Percentiles rank a stretch among this genome's conserved stretches.
phyloP scores from a whole-genome alignment of 1,139 yeast species.

The Magnusiomyces sp. region DNA sequence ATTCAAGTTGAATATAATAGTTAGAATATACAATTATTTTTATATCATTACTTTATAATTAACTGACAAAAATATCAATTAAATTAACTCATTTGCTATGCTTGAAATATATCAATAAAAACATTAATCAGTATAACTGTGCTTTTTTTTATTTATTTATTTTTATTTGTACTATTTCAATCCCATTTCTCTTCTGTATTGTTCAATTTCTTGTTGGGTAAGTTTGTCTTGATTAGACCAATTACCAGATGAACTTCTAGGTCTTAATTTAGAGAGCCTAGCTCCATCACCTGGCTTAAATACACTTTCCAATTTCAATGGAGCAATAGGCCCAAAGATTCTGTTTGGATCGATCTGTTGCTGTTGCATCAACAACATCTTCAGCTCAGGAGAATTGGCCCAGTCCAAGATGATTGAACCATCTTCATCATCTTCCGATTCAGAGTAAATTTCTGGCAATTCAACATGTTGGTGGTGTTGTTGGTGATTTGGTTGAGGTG shows the following conservation, averaged over 20 bases:
- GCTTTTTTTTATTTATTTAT: too few species aligned
- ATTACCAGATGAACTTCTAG: slow-evolving; percentile 52
- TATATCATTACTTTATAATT: too few species aligned
- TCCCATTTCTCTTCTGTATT: slow-evolving; percentile 49
- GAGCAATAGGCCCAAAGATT: slow-evolving; percentile 73
- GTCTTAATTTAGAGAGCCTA: slow-evolving; percentile 35
- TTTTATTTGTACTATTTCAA: slow-evolving; percentile 25
- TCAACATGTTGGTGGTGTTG: slow-evolving; percentile 20
- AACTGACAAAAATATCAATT: too few species aligned
- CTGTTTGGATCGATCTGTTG: slow-evolving; percentile 57
- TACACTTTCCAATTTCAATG: slow-evolving; percentile 59
- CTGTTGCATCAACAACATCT: slow-evolving; percentile 46
- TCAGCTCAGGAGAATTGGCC: slow-evolving; percentile 64
- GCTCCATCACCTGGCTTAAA: slow-evolving; percentile 44
- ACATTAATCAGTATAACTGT: too few species aligned
- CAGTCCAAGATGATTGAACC: slow-evolving; percentile 52
- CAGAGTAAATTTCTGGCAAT: slow-evolving; percentile 42
- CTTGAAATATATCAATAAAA: too few species aligned
- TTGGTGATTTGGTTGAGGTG: slow-evolving; percentile 5
- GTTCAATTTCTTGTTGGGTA: slow-evolving; percentile 40
- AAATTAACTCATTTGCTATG: too few species aligned
- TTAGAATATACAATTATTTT: too few species aligned
- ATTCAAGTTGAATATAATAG: too few species aligned
- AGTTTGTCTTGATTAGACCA: slow-evolving; percentile 43
- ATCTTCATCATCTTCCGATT: slow-evolving; percentile 51